Conservation (phyloP, 306 rosid genomes). For the Cotoneaster glaucophyllus region DNA sequence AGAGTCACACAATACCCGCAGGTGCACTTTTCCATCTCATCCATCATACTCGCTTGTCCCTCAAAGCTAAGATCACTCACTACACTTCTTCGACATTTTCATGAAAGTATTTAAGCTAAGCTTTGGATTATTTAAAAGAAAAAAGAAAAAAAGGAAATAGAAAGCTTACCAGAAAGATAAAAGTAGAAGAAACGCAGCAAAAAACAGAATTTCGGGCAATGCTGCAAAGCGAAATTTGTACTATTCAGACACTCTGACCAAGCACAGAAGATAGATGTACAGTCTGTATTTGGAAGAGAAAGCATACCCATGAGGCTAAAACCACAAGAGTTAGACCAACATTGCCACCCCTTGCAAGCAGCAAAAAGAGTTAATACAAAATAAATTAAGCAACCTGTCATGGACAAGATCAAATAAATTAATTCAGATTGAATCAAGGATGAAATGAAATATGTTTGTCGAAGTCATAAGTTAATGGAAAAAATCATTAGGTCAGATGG, state of each 20-base stretch:
- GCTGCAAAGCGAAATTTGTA: slow-evolving; percentile 67
- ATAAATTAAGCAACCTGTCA: slow-evolving; percentile 71
- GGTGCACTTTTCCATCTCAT: background rate
- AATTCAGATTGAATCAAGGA: background rate
- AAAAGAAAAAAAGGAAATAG: slow-evolving; percentile 16
- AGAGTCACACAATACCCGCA: background rate
- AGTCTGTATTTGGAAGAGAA: slow-evolving; percentile 10
- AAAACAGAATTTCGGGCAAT: slow-evolving; percentile 72
- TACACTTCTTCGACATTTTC: background rate
- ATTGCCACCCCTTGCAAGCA: slow-evolving; percentile 74
- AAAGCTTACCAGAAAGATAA: slow-evolving; percentile 88
- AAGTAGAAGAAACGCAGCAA: slow-evolving; percentile 96
- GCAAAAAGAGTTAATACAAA: slow-evolving; percentile 56
- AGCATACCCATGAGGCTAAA: slow-evolving; percentile 80
- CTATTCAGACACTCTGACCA: slow-evolving; percentile 23
- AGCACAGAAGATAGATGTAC: slow-evolving; percentile 2
- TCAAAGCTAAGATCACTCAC: background rate
- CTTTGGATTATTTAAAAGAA: background rate
- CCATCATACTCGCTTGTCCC: background rate
- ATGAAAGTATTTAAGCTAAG: background rate
- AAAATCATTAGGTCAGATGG: background rate
- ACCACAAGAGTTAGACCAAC: slow-evolving; percentile 86
- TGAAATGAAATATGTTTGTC: background rate
- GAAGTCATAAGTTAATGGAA: background rate
- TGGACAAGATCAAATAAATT: slow-evolving; percentile 12